These are phyloP conservation scores for Neocatenulostroma microsporum DNA, from an alignment of 2,329 filamentous ascomycete species.

Conservation along the genomic window DNA sequence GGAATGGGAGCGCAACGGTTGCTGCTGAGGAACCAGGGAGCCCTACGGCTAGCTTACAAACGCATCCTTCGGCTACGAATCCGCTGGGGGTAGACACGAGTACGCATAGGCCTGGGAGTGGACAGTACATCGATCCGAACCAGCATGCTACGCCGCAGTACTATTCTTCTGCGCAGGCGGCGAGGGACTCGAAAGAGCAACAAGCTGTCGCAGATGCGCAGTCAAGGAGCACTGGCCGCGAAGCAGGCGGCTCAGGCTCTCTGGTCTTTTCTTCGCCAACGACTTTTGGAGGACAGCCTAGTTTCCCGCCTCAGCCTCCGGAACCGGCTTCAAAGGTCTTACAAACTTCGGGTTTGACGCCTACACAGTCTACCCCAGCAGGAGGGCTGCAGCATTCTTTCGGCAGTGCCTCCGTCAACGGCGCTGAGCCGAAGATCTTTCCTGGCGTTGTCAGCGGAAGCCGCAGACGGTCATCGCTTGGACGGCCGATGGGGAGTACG, in stretches of 20 bases:
- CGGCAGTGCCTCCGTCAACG: too few relatives aligned
- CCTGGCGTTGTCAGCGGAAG: constrained; percentile 55
- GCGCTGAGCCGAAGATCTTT: constrained; percentile 61
- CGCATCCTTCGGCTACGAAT: constrained; percentile 33
- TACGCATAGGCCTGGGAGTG: neutral
- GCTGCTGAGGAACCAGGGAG: too few relatives aligned
- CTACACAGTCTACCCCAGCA: too few relatives aligned
- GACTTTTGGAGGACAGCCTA: constrained; percentile 5
- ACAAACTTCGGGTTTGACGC: too few relatives aligned
- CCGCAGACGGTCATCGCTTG: constrained; percentile 24
- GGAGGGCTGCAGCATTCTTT: too few relatives aligned
- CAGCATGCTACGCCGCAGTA: constrained; percentile 2
- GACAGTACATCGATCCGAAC: constrained; percentile 1
- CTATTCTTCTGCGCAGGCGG: constrained; percentile 2
- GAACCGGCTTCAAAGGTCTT: constrained; percentile 10
- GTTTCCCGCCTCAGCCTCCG: constrained; percentile 12
- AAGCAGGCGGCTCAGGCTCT: constrained; percentile 4
- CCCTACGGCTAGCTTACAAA: constrained; percentile 35
- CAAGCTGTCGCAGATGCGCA: neutral
- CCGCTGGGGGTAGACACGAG: constrained; percentile 18
- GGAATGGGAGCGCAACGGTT: too few relatives aligned
- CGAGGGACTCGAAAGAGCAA: neutral
- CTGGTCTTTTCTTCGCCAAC: constrained; percentile 7
- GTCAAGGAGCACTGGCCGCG: constrained; percentile 3
- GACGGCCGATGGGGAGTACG: neutral